Conservation (phyloP, 2,329 filamentous ascomycete species). For the Diaporthe nobilis region DNA sequence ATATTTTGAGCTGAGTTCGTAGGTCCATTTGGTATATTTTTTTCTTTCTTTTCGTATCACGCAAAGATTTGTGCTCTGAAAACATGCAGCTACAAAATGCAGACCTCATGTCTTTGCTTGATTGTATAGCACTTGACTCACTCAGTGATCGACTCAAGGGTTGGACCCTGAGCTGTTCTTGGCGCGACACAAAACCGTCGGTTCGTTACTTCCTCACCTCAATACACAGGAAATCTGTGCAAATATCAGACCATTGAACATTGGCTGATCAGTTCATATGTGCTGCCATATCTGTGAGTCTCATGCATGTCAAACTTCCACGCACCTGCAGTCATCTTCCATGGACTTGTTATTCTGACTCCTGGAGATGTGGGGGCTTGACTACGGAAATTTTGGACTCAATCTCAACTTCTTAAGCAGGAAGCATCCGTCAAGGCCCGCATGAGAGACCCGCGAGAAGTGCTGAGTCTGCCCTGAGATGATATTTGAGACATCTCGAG, state of each 20-base stretch:
- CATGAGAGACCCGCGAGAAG: background rate
- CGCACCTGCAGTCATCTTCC: background rate
- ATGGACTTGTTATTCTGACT: background rate
- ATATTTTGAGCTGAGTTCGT: background rate
- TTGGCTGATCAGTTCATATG: background rate
- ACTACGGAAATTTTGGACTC: constrained; percentile 27
- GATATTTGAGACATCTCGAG: background rate
- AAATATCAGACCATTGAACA: background rate
- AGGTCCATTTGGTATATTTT: background rate
- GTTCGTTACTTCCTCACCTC: background rate
- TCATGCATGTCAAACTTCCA: background rate
- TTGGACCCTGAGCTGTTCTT: background rate
- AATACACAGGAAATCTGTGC: background rate
- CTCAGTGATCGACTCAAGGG: background rate
- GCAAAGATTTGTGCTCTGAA: background rate
- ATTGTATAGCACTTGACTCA: background rate
- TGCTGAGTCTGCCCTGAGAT: background rate
- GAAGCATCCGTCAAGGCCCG: background rate
- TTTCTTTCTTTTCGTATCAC: background rate
- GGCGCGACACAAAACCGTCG: background rate
- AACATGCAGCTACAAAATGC: background rate
- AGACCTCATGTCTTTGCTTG: background rate
- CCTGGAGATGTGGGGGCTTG: constrained; percentile 1
- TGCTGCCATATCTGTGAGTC: background rate
- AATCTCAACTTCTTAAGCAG: background rate